phyloP scores from a whole-genome alignment of 1,139 yeast species.

The Candida sanyaensis region DNA sequence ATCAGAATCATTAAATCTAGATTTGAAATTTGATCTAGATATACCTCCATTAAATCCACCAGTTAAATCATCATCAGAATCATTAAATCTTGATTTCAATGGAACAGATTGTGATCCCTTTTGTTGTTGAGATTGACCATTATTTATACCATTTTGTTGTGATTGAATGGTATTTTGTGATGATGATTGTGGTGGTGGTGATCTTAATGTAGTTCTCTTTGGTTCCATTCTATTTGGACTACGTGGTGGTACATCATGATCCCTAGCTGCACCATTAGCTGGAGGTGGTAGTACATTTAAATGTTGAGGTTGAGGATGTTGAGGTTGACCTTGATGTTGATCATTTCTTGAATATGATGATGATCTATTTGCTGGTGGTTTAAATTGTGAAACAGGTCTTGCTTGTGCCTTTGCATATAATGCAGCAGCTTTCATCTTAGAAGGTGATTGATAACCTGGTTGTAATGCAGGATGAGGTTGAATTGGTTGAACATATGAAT shows the following conservation, averaged over 20 bases:
- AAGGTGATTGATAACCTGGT: slow-evolving; percentile 43
- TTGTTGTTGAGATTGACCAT: neutral
- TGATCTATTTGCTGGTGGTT: slow-evolving; percentile 35
- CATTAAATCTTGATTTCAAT: slow-evolving; percentile 12
- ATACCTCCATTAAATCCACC: slow-evolving; percentile 2
- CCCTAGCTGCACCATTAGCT: slow-evolving; percentile 43
- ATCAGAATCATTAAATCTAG: slow-evolving; percentile 18
- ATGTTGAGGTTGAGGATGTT: neutral
- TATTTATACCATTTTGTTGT: neutral
- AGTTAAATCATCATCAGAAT: slow-evolving; percentile 13
- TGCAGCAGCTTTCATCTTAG: slow-evolving; percentile 48
- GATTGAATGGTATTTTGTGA: slow-evolving; percentile 4
- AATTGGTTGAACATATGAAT: slow-evolving; percentile 44
- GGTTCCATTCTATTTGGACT: slow-evolving; percentile 8
- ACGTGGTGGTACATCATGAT: slow-evolving; percentile 26
- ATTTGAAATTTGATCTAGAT: slow-evolving; percentile 9
- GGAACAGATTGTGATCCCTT: neutral
- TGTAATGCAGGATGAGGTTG: slow-evolving; percentile 45
- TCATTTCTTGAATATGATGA: slow-evolving; percentile 57
- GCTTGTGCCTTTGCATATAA: slow-evolving; percentile 51
- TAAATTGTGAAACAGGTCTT: slow-evolving; percentile 42
- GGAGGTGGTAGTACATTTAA: neutral
- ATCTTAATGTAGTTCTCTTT: slow-evolving; percentile 13
- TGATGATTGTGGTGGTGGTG: slow-evolving; percentile 5
- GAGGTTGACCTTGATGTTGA: slow-evolving; percentile 2